Conservation (phyloP, 257 asterid genomes). For the Rubia yunnanensis region DNA sequence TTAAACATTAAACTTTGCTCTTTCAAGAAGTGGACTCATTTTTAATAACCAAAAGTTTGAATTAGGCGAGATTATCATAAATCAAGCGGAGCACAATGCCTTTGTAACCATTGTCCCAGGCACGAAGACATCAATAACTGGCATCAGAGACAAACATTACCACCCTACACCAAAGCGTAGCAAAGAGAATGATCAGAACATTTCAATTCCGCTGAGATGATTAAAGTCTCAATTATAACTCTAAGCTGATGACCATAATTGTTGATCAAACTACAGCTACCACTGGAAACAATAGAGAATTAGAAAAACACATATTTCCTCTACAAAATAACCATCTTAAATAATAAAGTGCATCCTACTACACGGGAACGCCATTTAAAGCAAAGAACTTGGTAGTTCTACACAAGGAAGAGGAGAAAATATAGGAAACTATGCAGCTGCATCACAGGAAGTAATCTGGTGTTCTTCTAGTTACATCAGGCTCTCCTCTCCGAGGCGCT, state of each 20-base stretch:
- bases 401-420: conserved; percentile 6
- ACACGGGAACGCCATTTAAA: conserved; percentile 3
- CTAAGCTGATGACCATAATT: neutral
- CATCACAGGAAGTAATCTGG: conserved; percentile 78
- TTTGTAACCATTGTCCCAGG: no score
- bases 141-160: neutral
- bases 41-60: neutral
- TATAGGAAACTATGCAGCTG: conserved; percentile 11
- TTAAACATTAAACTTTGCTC: no score
- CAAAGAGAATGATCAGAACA: neutral
- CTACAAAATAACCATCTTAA: conserved; percentile 15
- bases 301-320: neutral
- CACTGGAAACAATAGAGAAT: neutral
- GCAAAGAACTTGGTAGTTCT: conserved; percentile 12
- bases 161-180: neutral
- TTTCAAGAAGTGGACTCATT: no score
- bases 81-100: no score
- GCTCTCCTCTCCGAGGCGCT: conserved; percentile 83
- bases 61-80: neutral
- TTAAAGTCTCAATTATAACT: no score
- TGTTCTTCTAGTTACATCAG: conserved; percentile 81
- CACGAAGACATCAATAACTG: no score
- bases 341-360: conserved; percentile 3
- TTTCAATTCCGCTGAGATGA: neutral
- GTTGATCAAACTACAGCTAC: neutral